These are phyloP conservation scores for Leccinum subgranulosum DNA, from an alignment of 768 basidiomycete species.

Conservation along the genomic window DNA sequence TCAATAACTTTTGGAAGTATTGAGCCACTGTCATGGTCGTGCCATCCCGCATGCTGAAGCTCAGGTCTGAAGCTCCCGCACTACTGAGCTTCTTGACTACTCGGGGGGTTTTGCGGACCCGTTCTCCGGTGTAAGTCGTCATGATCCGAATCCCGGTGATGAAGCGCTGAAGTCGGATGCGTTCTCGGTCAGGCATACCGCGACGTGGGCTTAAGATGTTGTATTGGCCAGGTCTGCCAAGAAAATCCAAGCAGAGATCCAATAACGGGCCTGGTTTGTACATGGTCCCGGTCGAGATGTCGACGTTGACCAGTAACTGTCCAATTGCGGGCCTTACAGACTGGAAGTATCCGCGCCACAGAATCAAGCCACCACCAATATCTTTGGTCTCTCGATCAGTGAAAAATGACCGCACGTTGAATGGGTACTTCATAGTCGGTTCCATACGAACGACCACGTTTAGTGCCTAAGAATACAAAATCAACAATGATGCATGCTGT, in stretches of 20 bases:
- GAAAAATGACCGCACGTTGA: constrained; percentile 75
- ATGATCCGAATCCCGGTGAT: constrained; percentile 50
- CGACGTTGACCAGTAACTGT: constrained; percentile 67
- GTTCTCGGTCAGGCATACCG: constrained; percentile 49
- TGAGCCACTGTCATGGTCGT: constrained; percentile 53
- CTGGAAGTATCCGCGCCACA: constrained; percentile 83
- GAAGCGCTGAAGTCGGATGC: constrained; percentile 53
- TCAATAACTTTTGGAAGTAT: constrained; percentile 56
- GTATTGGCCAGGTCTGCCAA: constrained; percentile 34
- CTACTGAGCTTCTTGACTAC: constrained; percentile 59
- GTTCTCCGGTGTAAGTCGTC: constrained; percentile 39
- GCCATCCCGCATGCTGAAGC: constrained; percentile 59
- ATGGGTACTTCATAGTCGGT: constrained; percentile 64
- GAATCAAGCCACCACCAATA: constrained; percentile 61
- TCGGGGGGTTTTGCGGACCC: constrained; percentile 44
- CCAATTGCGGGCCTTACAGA: constrained; percentile 67
- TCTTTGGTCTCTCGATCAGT: constrained; percentile 49
- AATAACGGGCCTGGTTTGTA: constrained; percentile 63
- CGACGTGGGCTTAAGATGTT: constrained; percentile 38
- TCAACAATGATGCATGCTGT: not conserved
- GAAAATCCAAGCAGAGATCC: constrained; percentile 53
- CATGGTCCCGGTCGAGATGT: constrained; percentile 76
- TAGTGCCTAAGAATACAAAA: constrained; percentile 44
- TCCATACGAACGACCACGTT: constrained; percentile 78
- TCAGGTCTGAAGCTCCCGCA: constrained; percentile 49